Evolutionary conservation across 2,329 filamentous ascomycete species (phyloP), one percentile per base, ranked within the genome.

Genomic region (Claviceps sp.): DNA sequence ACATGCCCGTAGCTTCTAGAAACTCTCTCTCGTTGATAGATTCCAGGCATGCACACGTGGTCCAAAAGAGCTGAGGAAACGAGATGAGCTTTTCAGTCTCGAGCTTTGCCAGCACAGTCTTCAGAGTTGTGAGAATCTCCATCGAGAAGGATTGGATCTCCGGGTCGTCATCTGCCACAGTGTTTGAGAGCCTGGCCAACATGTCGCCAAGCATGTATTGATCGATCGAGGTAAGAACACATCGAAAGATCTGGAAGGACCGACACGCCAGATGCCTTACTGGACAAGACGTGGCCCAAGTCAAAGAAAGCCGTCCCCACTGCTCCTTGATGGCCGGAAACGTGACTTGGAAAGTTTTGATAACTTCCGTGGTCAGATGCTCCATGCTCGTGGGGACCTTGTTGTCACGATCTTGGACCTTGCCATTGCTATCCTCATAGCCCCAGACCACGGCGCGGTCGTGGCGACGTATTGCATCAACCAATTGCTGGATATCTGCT

Each of bases 31-130:
- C 94, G 57, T 97, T 95, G 62, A 97, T 95, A 0, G 93, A 97
- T 62, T 97, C 90, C 20, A 98, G 72, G 64, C 93, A 98, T 11
- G 93, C 93, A 61, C 90, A 96, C 0, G 88, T 95, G 0, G 91
- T 95, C 94, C 94, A 98, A 68, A 98, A 97, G 1, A 98, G 73
- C 62, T 97, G 91, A 1, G 93, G 93, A 58, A 95, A 96, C n/a
- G 83, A 82, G 47, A 95, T 69, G 2, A 98, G 75, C 63, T 90
- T 85, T 40, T 85, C 79, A 0, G 85, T 76, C 20, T 90, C 84
- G 30, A 97, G 72, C 52, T 91, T 93, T 58, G 82, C 79, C 53
- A 98, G 95, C 45, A 98, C 85, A 0, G 89, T 89, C 63, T 94
- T 90, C 49, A 98, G 68, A 0, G 94, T 98, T 0, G 90, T 96